Evolutionary conservation across 1,284 basidiomycete genomes (phyloP).

Genomic region (Trichosporon ovoides): DNA sequence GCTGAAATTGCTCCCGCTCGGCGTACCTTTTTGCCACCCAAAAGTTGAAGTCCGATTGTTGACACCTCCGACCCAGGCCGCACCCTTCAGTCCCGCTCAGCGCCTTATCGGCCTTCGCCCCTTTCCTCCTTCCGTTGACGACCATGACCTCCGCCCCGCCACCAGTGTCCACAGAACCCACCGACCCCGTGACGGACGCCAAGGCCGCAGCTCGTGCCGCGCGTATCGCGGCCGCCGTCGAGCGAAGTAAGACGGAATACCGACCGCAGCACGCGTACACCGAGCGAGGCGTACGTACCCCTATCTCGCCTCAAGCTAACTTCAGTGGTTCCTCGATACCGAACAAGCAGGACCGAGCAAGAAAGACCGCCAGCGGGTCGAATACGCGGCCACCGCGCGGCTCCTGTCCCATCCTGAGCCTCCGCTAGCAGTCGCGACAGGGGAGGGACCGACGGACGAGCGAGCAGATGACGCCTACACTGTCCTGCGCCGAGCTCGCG

Average conservation of each 20-base stretch:
- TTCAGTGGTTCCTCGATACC: constrained; percentile 15
- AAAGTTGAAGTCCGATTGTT: not conserved
- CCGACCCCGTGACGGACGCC: constrained; percentile 15
- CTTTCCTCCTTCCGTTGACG: too few species aligned
- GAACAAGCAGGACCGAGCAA: constrained; percentile 21
- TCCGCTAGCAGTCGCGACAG: not conserved
- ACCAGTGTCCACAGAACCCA: too few species aligned
- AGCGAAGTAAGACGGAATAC: constrained; percentile 38
- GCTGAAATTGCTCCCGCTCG: not conserved
- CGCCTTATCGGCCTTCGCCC: too few species aligned
- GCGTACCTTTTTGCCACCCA: not conserved
- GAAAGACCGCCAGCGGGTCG: constrained; percentile 27
- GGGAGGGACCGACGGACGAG: too few species aligned
- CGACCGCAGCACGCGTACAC: constrained; percentile 40
- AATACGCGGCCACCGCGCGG: constrained; percentile 10
- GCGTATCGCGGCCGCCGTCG: constrained; percentile 40
- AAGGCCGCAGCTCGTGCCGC: constrained; percentile 19
- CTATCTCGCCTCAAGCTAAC: constrained; percentile 1
- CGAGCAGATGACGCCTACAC: too few species aligned
- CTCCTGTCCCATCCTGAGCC: not conserved
- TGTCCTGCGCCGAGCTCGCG: not conserved
- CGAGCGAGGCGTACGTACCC: constrained; percentile 30
- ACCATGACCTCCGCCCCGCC: too few species aligned
- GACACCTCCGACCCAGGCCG: not conserved
- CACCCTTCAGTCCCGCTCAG: too few species aligned